Evolutionary conservation across 345 rosid species (phyloP).

Genomic region (Bruguiera parviflora): DNA sequence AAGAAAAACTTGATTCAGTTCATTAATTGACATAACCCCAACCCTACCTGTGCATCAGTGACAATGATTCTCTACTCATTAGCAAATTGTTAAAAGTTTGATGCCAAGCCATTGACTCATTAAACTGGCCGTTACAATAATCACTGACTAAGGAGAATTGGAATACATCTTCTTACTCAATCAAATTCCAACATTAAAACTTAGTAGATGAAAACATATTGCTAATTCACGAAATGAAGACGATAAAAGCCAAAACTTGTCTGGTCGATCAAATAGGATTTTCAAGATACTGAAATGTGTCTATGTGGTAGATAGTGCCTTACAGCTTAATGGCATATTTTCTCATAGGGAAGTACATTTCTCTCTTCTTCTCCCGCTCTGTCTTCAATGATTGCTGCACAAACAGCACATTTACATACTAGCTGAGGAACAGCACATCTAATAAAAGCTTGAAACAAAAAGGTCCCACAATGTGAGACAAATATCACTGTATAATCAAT

Average conservation of each 20-base stretch:
- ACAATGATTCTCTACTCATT: no score
- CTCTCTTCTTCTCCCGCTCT: conserved; percentile 78
- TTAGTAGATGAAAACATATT: no score
- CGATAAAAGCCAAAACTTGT: conserved; percentile 7
- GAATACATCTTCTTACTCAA: no score
- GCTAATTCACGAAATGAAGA: not conserved
- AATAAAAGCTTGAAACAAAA: not conserved
- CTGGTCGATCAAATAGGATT: conserved; percentile 3
- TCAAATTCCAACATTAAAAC: no score
- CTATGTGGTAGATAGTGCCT: conserved; percentile 11
- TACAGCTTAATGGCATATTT: conserved; percentile 90
- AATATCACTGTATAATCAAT: not conserved
- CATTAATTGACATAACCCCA: no score
- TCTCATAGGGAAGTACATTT: conserved; percentile 81
- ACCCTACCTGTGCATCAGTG: no score
- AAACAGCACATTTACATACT: not conserved
- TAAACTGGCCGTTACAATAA: no score
- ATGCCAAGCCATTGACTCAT: no score
- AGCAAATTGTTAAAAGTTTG: no score
- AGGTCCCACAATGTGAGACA: not conserved
- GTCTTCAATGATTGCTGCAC: conserved; percentile 72
- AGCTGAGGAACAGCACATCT: not conserved
- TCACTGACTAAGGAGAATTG: no score
- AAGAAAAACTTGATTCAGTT: no score
- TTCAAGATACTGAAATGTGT: conserved; percentile 3